These are phyloP conservation scores for Candida tropicalis DNA, from an alignment of 1,139 yeast genomes.

Conservation along the genomic window DNA sequence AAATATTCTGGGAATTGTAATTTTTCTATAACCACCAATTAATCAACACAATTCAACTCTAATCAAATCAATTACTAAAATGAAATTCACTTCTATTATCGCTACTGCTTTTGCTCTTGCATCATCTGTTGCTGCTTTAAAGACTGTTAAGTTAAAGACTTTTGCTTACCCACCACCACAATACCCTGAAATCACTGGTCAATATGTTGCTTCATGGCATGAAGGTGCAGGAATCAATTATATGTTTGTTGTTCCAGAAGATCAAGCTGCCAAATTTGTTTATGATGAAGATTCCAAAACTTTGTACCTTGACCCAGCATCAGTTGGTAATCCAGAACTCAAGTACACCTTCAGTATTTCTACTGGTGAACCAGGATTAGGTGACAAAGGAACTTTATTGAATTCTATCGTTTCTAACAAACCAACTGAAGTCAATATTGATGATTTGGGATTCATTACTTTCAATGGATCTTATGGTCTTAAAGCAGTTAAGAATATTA, in stretches of 20 bases:
- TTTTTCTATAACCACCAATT: no score
- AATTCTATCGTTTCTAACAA: background rate
- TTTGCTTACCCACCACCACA: constrained; percentile 9
- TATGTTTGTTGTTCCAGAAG: constrained; percentile 7
- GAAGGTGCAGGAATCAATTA: constrained; percentile 11
- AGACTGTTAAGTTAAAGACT: constrained; percentile 4
- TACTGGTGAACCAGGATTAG: constrained; percentile 2
- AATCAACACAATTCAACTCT: background rate
- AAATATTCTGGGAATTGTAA: no score
- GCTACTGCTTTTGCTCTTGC: constrained; percentile 4
- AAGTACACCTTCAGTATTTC: constrained; percentile 2
- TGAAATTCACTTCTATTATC: constrained; percentile 6
- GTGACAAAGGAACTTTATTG: background rate
- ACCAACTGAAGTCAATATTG: background rate
- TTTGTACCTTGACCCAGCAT: constrained; percentile 4
- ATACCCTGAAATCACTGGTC: constrained; percentile 8
- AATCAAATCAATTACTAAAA: background rate
- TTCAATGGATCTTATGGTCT: constrained; percentile 7
- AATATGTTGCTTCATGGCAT: constrained; percentile 8
- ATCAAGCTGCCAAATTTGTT: constrained; percentile 1
- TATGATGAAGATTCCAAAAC: constrained; percentile 4
- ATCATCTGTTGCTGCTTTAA: constrained; percentile 2
- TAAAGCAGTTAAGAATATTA: constrained; percentile 6
- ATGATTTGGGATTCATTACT: constrained; percentile 6
- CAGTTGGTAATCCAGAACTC: background rate